Conservation (phyloP, 495 filamentous ascomycete genomes). For the Arthonia radiata region DNA sequence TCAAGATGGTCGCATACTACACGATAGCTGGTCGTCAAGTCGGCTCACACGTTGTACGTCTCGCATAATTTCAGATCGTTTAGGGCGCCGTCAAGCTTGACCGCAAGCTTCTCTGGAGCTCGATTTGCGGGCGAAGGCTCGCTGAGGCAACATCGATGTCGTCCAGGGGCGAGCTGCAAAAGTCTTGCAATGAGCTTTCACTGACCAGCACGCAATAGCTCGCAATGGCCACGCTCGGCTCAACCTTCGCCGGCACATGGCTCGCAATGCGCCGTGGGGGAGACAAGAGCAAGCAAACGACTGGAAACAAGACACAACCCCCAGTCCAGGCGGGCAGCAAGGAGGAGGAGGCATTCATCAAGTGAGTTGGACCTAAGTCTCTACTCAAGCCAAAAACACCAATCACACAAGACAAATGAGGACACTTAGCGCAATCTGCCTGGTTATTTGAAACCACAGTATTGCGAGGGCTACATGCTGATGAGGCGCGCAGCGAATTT, state of each 20-base stretch:
- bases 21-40: slow-evolving; percentile 68
- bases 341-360: slow-evolving; percentile 94
- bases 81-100: no score
- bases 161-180: no score
- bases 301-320: slow-evolving; percentile 31
- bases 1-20: slow-evolving; percentile 75
- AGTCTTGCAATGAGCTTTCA: no score
- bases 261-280: slow-evolving; percentile 33
- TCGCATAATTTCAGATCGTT: no score
- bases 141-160: slow-evolving; percentile 6
- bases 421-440: slow-evolving; percentile 1
- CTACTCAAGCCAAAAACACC: slow-evolving; percentile 3
- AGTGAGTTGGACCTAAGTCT: slow-evolving; percentile 32
- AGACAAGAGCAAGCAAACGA: slow-evolving; percentile 28
- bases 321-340: slow-evolving; percentile 70
- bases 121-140: slow-evolving; percentile 1
- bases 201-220: no score
- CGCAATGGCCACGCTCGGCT: slow-evolving; percentile 55
- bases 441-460: neutral
- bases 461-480: slow-evolving; percentile 6
- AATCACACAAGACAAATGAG: slow-evolving; percentile 1
- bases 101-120: slow-evolving; percentile 2
- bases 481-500: slow-evolving; percentile 38
- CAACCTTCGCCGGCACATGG: slow-evolving; percentile 31
- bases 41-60: slow-evolving; percentile 79